phyloP scores from a whole-genome alignment of 2,329 filamentous ascomycete genomes.

The Phialemonium atrogriseum region DNA sequence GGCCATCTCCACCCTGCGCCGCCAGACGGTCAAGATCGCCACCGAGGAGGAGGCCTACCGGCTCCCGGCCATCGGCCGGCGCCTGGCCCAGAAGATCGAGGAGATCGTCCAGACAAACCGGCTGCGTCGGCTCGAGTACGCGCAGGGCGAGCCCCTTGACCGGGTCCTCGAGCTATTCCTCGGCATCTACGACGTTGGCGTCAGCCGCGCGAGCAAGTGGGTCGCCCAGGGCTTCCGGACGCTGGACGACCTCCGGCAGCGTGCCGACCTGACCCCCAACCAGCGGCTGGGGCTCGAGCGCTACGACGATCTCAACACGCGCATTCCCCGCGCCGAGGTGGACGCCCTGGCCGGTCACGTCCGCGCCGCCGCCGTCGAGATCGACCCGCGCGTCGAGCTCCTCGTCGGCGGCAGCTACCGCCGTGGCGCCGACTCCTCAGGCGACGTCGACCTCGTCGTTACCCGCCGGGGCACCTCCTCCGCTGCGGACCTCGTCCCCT shows the following conservation, averaged over 20 bases:
- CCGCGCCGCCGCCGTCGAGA: conserved; percentile 40
- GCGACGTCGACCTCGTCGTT: conserved; percentile 81
- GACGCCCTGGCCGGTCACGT: conserved; percentile 60
- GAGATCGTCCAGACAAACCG: conserved; percentile 73
- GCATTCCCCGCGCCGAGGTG: conserved; percentile 73
- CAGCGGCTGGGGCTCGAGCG: conserved; percentile 72
- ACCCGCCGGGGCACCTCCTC: conserved; percentile 54
- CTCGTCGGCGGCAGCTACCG: conserved; percentile 81
- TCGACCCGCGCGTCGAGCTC: conserved; percentile 59
- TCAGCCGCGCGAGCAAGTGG: conserved; percentile 64
- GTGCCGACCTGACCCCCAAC: conserved; percentile 56
- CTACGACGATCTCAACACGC: conserved; percentile 68
- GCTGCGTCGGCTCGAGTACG: conserved; percentile 64
- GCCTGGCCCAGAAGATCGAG: conserved; percentile 78
- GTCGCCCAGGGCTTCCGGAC: conserved; percentile 65
- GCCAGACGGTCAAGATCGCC: conserved; percentile 52
- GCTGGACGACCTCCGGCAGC: conserved; percentile 58
- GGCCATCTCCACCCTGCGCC: conserved; percentile 64
- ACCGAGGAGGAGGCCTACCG: conserved; percentile 61
- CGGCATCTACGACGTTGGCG: conserved; percentile 71
- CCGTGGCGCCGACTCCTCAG: conserved; percentile 63
- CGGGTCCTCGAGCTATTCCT: conserved; percentile 60
- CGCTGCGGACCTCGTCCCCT: conserved; percentile 47
- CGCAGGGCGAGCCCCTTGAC: conserved; percentile 58
- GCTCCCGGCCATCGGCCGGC: conserved; percentile 61